phyloP scores from a whole-genome alignment of 208 protist species.

The Trypanosoma melophagium region DNA sequence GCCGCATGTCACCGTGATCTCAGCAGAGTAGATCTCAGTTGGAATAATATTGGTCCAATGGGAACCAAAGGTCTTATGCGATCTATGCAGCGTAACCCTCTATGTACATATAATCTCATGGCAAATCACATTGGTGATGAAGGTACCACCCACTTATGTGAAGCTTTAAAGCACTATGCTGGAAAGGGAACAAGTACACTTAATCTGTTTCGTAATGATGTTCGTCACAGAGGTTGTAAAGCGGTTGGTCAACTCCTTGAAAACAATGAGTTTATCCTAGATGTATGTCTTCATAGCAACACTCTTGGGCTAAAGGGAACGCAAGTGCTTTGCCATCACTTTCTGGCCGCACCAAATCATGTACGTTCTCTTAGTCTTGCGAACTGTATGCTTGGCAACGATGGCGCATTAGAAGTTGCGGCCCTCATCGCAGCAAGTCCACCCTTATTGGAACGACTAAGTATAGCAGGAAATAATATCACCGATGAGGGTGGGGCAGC shows the following conservation, averaged over 20 bases:
- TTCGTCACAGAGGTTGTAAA: slow-evolving; percentile 61
- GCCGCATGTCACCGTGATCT: slow-evolving; percentile 83
- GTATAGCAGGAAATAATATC: slow-evolving; percentile 71
- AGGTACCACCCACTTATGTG: slow-evolving; percentile 59
- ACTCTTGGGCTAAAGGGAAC: slow-evolving; percentile 76
- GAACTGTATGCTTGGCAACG: slow-evolving; percentile 83
- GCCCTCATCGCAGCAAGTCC: slow-evolving; percentile 58
- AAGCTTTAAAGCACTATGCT: slow-evolving; percentile 64
- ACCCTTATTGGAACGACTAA: slow-evolving; percentile 55
- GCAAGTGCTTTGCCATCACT: slow-evolving; percentile 47
- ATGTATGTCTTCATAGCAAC: slow-evolving; percentile 76
- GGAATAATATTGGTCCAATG: slow-evolving; percentile 76
- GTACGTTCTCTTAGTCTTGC: slow-evolving; percentile 62
- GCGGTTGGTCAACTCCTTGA: slow-evolving; percentile 64
- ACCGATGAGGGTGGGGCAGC: slow-evolving; percentile 54
- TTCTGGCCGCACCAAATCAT: slow-evolving; percentile 35
- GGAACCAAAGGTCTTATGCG: slow-evolving; percentile 78
- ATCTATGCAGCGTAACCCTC: slow-evolving; percentile 73
- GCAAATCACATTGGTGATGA: slow-evolving; percentile 80
- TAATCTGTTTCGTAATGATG: slow-evolving; percentile 77
- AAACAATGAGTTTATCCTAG: slow-evolving; percentile 55
- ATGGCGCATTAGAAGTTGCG: slow-evolving; percentile 70
- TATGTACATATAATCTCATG: slow-evolving; percentile 70
- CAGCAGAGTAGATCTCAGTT: slow-evolving; percentile 74
- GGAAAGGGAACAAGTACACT: slow-evolving; percentile 61